A percentile compares a stretch with the other conserved stretches of the same genome.
Conservation (phyloP, 2,329 filamentous ascomycete genomes). For the Pseudophaeomoniella oleicola region DNA sequence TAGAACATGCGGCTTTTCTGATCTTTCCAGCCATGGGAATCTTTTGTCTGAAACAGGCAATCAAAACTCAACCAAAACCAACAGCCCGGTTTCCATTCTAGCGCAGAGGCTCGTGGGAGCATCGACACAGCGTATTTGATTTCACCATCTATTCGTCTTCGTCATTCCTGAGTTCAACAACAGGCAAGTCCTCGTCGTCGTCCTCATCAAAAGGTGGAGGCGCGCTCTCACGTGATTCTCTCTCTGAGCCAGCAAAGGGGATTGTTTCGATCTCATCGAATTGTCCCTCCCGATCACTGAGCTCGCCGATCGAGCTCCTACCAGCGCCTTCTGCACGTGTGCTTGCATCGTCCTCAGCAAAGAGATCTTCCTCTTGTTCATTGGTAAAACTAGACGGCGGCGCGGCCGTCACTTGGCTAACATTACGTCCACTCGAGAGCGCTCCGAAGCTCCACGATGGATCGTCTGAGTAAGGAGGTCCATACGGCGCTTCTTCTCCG, state of each 20-base stretch:
- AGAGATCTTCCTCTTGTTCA: constrained; percentile 3
- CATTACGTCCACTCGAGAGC: constrained; percentile 1
- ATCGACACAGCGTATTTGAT: too few relatives aligned
- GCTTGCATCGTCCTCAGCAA: constrained; percentile 10
- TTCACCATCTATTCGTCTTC: constrained; percentile 1
- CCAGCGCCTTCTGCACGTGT: constrained; percentile 8
- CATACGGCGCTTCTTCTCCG: background rate
- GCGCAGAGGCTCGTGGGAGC: too few relatives aligned
- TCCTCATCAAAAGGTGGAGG: constrained; percentile 7
- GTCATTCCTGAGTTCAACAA: constrained; percentile 4
- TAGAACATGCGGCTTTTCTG: too few relatives aligned
- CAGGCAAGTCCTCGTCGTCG: constrained; percentile 4
- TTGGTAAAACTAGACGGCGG: constrained; percentile 1
- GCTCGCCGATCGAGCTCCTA: constrained; percentile 4
- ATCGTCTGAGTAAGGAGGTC: constrained; percentile 4
- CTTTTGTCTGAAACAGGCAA: too few relatives aligned
- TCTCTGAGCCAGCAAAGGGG: constrained; percentile 4
- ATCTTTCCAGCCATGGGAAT: too few relatives aligned
- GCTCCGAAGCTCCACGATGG: constrained; percentile 4
- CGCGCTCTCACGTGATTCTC: constrained; percentile 9
- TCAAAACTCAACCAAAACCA: too few relatives aligned
- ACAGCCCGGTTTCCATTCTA: too few relatives aligned
- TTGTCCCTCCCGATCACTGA: constrained; percentile 4
- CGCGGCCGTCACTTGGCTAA: constrained; percentile 1
- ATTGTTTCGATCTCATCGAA: constrained; percentile 5